These are phyloP conservation scores for Bryum argenteum DNA, from an alignment of 225 moss, liverwort and hornwort species.

Conservation along the genomic window DNA sequence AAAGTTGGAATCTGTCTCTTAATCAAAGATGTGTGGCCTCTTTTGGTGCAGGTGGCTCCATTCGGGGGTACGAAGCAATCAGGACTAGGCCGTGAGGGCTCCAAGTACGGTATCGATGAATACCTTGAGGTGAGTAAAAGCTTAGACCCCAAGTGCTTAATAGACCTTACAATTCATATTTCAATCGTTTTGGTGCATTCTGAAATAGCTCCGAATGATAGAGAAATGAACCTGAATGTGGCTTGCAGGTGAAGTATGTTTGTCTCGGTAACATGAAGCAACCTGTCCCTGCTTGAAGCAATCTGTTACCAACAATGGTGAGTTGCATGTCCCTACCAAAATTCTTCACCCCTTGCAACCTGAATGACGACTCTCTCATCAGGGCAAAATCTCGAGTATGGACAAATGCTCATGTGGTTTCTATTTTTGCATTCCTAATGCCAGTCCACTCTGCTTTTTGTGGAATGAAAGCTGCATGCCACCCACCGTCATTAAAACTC, in stretches of 20 bases:
- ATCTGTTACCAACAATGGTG: constrained; percentile 19
- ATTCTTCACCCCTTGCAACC: not conserved
- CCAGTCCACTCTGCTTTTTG: too few relatives aligned
- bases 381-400: too few relatives aligned
- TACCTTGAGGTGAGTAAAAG: constrained; percentile 77
- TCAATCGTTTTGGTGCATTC: too few relatives aligned
- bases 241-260: constrained; percentile 58
- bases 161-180: too few relatives aligned
- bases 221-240: not conserved
- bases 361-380: too few relatives aligned
- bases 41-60: constrained; percentile 73
- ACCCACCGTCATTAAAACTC: not conserved
- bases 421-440: too few relatives aligned
- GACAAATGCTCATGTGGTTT: too few relatives aligned
- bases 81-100: constrained; percentile 91
- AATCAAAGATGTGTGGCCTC: not conserved
- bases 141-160: too few relatives aligned
- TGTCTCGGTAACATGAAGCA: constrained; percentile 72
- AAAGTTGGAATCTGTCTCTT: too few relatives aligned
- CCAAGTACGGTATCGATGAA: constrained; percentile 90
- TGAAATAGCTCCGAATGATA: too few relatives aligned
- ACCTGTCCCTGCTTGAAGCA: constrained; percentile 32
- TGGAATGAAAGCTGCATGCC: too few relatives aligned
- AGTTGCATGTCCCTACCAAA: constrained; percentile 8
- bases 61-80: constrained; percentile 94